Evolutionary conservation across 345 rosid species (phyloP), one percentile per base, ranked within the genome.

Genomic region (Moricandia moricandioides): DNA sequence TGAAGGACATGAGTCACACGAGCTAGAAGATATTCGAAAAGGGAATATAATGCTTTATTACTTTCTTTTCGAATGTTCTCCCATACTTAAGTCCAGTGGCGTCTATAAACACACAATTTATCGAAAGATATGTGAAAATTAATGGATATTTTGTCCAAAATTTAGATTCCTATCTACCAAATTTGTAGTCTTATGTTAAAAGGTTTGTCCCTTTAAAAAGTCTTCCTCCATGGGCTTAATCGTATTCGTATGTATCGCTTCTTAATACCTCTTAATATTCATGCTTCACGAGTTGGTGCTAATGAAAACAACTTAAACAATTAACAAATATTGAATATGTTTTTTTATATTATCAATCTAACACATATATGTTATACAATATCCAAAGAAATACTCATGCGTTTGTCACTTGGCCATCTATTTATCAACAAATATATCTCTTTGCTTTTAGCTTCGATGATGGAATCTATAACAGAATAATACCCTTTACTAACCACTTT

Each of bases 381-480:
- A 75, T 75, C 64, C 63, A 37, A 68, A 56, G 24, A 21, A 62
- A 69, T 51, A 30, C 35, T 27, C 78, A 58, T 69, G 71, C 70
- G 13, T 55, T 70, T 70, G 49, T 62, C 51, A 35, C 10, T 52
- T 39, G 6, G 70, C 65, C 74, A 55, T 76, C 49, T 17, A 54
- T 37, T 62, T 68, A 60, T 35, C 35, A 60, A 60, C 29, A 31
- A 29, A 24, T 52, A 67, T 49, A 60, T 68, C 16, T 67, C 14
- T 67, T 62, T 62, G 49, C 64, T 62, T 61, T 52, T 62, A 62
- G 56, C 49, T 68, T 30, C 12, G 74, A 10, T 76, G 64, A 58
- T 76, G 79, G 79, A 69, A 62, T 76, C 65, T 62, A 62, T 39
- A 62, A 62, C 70, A 39, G 70, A 70, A 70, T 71, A 57, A 56